phyloP scores from a whole-genome alignment of 225 moss, liverwort and hornwort genomes.

The Ulota crispa region DNA sequence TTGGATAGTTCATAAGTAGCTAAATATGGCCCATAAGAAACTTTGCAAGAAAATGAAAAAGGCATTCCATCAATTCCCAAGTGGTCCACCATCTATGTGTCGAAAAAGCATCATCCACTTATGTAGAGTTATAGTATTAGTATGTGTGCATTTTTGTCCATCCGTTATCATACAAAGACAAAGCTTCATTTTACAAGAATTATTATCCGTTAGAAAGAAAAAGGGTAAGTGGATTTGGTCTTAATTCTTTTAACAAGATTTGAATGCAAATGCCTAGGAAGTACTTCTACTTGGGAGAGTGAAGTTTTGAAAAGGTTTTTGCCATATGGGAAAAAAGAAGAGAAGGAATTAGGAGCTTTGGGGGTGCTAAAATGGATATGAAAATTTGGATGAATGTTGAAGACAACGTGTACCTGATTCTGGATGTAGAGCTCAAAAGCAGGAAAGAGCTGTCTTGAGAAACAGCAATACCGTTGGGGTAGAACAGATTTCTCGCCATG shows the following conservation, averaged over 20 bases:
- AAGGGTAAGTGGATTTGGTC: not conserved
- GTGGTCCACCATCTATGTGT: not conserved
- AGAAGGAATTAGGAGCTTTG: too few species aligned
- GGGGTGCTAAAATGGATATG: too few species aligned
- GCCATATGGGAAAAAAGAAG: too few species aligned
- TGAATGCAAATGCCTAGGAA: too few species aligned
- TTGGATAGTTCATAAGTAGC: too few species aligned
- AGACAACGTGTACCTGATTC: conserved; percentile 40
- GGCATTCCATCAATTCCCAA: not conserved
- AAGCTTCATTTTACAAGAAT: not conserved
- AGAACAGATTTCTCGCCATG: conserved; percentile 48
- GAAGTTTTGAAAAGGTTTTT: too few species aligned
- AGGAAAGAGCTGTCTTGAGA: conserved; percentile 62
- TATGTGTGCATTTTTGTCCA: not conserved
- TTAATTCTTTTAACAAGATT: too few species aligned
- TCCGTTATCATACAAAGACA: not conserved
- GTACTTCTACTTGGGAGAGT: too few species aligned
- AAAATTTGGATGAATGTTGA: too few species aligned
- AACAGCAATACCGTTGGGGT: conserved; percentile 79
- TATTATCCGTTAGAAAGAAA: not conserved
- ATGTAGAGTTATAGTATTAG: too few species aligned
- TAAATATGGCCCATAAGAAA: too few species aligned
- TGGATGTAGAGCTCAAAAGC: conserved; percentile 47
- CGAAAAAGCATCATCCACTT: not conserved
- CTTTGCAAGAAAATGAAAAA: too few species aligned